phyloP scores from a whole-genome alignment of 2,329 filamentous ascomycete genomes.

The Celoporthe dispersa region DNA sequence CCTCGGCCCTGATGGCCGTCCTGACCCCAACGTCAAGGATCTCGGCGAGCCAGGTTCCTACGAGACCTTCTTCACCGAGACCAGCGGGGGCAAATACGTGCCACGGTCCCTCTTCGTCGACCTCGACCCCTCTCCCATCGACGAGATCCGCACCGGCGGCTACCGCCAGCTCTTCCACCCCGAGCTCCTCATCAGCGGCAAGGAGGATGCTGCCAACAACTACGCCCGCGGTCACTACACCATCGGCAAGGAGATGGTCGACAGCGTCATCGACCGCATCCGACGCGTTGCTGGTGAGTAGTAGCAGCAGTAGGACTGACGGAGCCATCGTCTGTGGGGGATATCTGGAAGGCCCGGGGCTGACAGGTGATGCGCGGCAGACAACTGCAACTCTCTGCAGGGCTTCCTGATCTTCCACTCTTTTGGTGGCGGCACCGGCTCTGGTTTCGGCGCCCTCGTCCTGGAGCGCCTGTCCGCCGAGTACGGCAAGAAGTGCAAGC shows the following conservation, averaged over 20 bases:
- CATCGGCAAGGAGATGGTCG: constrained; percentile 77
- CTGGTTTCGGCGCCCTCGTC: constrained; percentile 72
- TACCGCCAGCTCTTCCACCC: constrained; percentile 76
- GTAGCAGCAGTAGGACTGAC: neutral
- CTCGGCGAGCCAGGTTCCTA: constrained; percentile 65
- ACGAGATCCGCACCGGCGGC: constrained; percentile 71
- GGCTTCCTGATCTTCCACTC: constrained; percentile 78
- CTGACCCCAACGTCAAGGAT: constrained; percentile 64
- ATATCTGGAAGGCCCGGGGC: constrained; percentile 13
- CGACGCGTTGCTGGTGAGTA: constrained; percentile 69
- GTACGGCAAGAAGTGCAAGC: constrained; percentile 78
- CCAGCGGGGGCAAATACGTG: constrained; percentile 72
- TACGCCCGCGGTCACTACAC: constrained; percentile 78
- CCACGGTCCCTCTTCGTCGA: constrained; percentile 75
- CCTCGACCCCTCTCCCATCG: constrained; percentile 73
- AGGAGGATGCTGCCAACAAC: constrained; percentile 80
- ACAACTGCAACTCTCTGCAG: constrained; percentile 75
- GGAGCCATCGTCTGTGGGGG: neutral
- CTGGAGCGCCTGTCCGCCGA: constrained; percentile 75
- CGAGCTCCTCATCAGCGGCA: constrained; percentile 72
- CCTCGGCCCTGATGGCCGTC: constrained; percentile 66
- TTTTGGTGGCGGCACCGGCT: constrained; percentile 74
- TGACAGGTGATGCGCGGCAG: constrained; percentile 46
- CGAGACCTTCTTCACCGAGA: constrained; percentile 77
- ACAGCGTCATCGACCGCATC: constrained; percentile 70